Percentiles rank a stretch among this genome's conserved stretches.
phyloP scores from a whole-genome alignment of 1,284 basidiomycete species.

The Somion occarium region DNA sequence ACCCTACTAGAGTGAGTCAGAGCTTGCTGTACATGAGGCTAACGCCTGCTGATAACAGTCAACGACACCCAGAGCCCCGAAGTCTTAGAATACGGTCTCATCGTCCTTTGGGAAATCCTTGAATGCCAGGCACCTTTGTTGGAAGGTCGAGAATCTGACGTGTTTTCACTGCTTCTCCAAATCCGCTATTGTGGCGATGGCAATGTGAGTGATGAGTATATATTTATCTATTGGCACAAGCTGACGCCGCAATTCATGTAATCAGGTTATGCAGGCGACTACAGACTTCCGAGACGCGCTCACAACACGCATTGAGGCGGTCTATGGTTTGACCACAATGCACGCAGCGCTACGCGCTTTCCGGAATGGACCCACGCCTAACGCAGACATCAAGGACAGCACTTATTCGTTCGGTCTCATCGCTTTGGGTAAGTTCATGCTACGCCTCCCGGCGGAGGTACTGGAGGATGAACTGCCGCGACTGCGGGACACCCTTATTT shows the following conservation, averaged over 20 bases:
- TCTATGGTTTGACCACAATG: slow-evolving; percentile 79
- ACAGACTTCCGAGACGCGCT: slow-evolving; percentile 73
- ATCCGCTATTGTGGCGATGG: slow-evolving; percentile 66
- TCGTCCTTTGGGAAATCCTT: slow-evolving; percentile 73
- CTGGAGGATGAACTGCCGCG: slow-evolving; percentile 82
- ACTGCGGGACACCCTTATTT: slow-evolving; percentile 60
- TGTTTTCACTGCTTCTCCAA: slow-evolving; percentile 58
- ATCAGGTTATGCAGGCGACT: slow-evolving; percentile 77
- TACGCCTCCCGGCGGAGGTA: slow-evolving; percentile 74
- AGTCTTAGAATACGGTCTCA: slow-evolving; percentile 66
- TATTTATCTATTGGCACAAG: no score
- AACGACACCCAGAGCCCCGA: slow-evolving; percentile 50
- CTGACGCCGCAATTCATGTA: slow-evolving; percentile 10
- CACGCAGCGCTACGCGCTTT: slow-evolving; percentile 66
- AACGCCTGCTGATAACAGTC: no score
- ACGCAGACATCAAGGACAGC: slow-evolving; percentile 49
- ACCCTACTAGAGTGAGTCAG: slow-evolving; percentile 47
- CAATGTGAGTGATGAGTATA: slow-evolving; percentile 48
- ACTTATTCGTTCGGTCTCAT: slow-evolving; percentile 79
- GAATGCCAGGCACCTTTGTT: slow-evolving; percentile 61
- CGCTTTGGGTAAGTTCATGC: slow-evolving; percentile 74
- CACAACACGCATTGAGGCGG: slow-evolving; percentile 66
- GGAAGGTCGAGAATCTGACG: slow-evolving; percentile 68
- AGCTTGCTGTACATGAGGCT: not conserved
- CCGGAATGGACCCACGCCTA: slow-evolving; percentile 44